Evolutionary conservation across 345 rosid genomes (phyloP), one percentile per base, ranked within the genome.

Genomic region (Cardiospermum halicacabum): DNA sequence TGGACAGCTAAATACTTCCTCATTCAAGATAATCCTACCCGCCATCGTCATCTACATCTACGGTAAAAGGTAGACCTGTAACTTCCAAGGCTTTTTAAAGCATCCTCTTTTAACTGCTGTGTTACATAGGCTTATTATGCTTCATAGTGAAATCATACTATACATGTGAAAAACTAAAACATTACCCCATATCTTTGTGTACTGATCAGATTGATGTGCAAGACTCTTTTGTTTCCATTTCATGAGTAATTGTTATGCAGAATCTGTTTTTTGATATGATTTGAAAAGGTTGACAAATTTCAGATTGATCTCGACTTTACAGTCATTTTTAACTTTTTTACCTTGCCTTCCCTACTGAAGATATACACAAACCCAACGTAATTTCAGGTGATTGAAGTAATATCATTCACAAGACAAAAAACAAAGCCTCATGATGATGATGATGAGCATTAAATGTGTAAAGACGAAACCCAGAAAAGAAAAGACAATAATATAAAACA

Each of bases 361-460:
- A 7, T 25, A 2, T 12, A 16, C 13, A 21, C 15, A 6, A 11
- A 37, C 49, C 22, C 48, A 24, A 45, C 26, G 34, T 9, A 11
- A 2, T 39, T 32, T 31, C 15, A 40, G 43, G 25, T 10, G 2
- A 8, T 19, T 19, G 5, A 21, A 25, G 32, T 21, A 21, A 13
- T n/a, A n/a, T n/a, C n/a, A 36, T 34, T 21, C 13, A 58, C 45
- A 34, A 34, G 39, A 34, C n/a, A 34, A 3, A 43, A 16, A 34
- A 34, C 22, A 34, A 2, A 32, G 24, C 37, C n/a, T n/a, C n/a
- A n/a, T n/a, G n/a, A n/a, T 59, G n/a, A 56, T 64, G 69, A 74
- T 74, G 71, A 42, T 19, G 4, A 10, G 43, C 76, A 56, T 74
- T 69, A 15, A 39, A 69, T 58, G 39, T 54, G 49, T 1, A 27